These are phyloP conservation scores for Penicillium roqueforti DNA, from an alignment of 495 filamentous ascomycete species.

Conservation along the genomic window DNA sequence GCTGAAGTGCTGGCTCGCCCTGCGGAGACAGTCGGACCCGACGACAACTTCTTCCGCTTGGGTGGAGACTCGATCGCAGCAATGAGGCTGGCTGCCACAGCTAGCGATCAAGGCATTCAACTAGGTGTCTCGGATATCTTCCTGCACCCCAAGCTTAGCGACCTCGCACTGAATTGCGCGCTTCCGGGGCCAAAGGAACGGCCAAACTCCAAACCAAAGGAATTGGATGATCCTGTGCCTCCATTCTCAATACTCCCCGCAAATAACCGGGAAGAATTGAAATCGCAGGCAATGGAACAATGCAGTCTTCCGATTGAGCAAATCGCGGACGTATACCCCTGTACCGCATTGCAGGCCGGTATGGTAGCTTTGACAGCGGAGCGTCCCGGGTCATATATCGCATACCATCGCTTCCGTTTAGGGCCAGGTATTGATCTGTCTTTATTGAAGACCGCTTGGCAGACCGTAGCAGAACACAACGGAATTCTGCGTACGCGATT, in stretches of 20 bases:
- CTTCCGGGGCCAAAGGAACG: not conserved
- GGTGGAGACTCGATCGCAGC: not conserved
- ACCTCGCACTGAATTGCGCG: not conserved
- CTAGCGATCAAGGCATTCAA: not conserved
- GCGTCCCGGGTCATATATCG: slow-evolving; percentile 46
- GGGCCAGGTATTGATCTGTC: not conserved
- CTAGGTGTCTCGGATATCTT: not conserved
- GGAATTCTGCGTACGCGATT: slow-evolving; percentile 43
- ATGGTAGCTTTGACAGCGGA: slow-evolving; percentile 50
- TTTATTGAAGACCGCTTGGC: slow-evolving; percentile 27
- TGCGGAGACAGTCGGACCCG: not conserved
- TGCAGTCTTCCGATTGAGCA: slow-evolving; percentile 19
- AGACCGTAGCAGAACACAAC: slow-evolving; percentile 23
- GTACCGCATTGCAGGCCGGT: slow-evolving; percentile 56
- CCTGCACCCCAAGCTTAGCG: not conserved
- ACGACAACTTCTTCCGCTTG: not conserved
- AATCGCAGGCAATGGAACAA: slow-evolving; percentile 9
- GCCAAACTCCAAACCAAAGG: slow-evolving; percentile 6
- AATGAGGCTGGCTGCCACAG: not conserved
- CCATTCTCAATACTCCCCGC: too few relatives aligned
- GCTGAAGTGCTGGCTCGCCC: not conserved
- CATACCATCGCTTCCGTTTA: slow-evolving; percentile 26
- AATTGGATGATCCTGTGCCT: too few relatives aligned
- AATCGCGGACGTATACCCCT: slow-evolving; percentile 37
- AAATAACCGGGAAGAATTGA: too few relatives aligned